A percentile compares a stretch with the other conserved stretches of the same genome.
phyloP scores from a whole-genome alignment of 2,329 filamentous ascomycete species.

The Xylaria sp. region DNA sequence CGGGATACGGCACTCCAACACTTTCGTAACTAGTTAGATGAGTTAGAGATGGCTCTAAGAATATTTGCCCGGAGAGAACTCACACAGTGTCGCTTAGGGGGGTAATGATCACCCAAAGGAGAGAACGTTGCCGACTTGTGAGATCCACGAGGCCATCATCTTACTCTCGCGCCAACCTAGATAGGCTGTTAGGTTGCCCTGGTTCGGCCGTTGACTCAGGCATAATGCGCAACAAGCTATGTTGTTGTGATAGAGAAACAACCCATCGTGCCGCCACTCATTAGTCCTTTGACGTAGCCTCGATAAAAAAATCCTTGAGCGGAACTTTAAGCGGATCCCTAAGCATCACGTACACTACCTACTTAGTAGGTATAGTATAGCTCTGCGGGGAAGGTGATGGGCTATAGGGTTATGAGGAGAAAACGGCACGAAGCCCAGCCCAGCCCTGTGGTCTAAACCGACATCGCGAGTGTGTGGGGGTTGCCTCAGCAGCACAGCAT shows the following conservation, averaged over 20 bases:
- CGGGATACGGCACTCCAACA: background rate
- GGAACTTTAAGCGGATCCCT: too few relatives aligned
- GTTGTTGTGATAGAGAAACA: background rate
- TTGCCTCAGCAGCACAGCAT: background rate
- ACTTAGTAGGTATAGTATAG: too few relatives aligned
- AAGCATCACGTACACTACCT: too few relatives aligned
- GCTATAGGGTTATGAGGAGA: background rate
- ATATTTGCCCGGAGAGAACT: background rate
- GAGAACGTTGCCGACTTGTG: constrained; percentile 1
- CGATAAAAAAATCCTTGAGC: too few relatives aligned
- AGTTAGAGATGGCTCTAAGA: background rate
- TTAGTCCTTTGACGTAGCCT: background rate
- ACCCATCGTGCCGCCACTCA: background rate
- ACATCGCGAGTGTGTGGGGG: background rate
- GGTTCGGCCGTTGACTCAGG: background rate
- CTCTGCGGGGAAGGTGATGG: background rate
- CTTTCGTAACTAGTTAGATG: background rate
- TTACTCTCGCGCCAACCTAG: constrained; percentile 1
- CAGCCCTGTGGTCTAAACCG: background rate
- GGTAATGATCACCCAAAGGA: background rate
- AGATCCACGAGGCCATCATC: background rate
- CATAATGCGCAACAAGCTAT: background rate
- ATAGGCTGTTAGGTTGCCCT: constrained; percentile 1
- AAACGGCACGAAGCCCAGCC: background rate
- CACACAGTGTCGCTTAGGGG: constrained; percentile 6